Evolutionary conservation across 225 moss, liverwort and hornwort species (phyloP), one percentile per base, ranked within the genome.

Genomic region (Thuidium tamariscinum): DNA sequence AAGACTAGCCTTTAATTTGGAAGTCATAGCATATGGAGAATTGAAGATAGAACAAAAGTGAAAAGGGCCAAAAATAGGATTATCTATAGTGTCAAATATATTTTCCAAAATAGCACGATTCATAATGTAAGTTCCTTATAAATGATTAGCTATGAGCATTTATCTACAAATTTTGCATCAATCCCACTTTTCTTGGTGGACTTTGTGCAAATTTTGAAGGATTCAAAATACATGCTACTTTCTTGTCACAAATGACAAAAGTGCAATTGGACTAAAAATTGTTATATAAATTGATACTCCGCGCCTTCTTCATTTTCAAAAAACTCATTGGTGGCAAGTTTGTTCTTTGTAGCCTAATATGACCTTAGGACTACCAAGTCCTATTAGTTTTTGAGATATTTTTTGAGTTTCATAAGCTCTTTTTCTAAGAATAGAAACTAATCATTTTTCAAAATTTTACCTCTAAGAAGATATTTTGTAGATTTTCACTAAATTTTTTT

Each of bases 351-450:
- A 0, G 1, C 48, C 19, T 48, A 30, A 1, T 18, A 73, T 11
- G 30, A 0, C 11, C 5, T 30, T 1, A 10, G 1, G 4, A 19
- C 32, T 73, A 19, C 6, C 2, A 72, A 72, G 1, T 44, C 15
- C 5, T 9, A 67, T 63, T 34, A 63, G 18, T 64, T 9, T 18
- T 34, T 0, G 0, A 0, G 19, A 37, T 23, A 4, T 8, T 68
- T 68, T 68, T 39, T 41, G 6, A 25, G 0, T 68, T 21, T 25
- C 25, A 68, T 2, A 3, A 68, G 2, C 8, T 14, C 23, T 4
- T 41, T 41, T 41, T 4, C 2, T 25, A 11, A 69, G 0, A 14
- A 41, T 0, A 0, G 2, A 26, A 0, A 25, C 25, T 69, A 41
- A 0, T 26, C 41, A 25, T 4, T 25, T 41, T 69, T 25, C 8